Evolutionary conservation across 2,329 filamentous ascomycete species (phyloP).

Genomic region (Daldinia eschscholtzii): DNA sequence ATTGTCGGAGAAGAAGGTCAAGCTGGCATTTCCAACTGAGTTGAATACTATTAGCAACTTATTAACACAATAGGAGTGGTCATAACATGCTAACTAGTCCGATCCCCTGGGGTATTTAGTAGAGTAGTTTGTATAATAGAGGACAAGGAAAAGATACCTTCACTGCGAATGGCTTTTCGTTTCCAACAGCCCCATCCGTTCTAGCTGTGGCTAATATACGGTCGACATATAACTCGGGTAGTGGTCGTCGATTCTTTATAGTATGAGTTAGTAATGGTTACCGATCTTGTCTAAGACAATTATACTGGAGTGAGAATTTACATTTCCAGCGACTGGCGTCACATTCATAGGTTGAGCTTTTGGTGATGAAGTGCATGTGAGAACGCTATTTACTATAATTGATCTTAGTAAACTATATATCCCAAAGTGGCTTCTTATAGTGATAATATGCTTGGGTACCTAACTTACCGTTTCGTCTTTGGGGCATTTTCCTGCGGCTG

Average conservation of each 20-base stretch:
- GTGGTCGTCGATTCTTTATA: slow-evolving; percentile 26
- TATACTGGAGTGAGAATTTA: slow-evolving; percentile 5
- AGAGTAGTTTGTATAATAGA: neutral
- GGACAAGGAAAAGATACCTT: slow-evolving; percentile 40
- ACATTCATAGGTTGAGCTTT: slow-evolving; percentile 4
- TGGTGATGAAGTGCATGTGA: slow-evolving; percentile 20
- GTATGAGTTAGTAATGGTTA: neutral
- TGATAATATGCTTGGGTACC: neutral
- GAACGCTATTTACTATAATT: slow-evolving; percentile 20
- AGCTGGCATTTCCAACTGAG: slow-evolving; percentile 47
- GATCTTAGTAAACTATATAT: slow-evolving; percentile 1
- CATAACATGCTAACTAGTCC: slow-evolving; percentile 47
- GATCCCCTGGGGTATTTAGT: slow-evolving; percentile 46
- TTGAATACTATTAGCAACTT: slow-evolving; percentile 12
- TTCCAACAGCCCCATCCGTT: slow-evolving; percentile 15
- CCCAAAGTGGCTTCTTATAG: neutral
- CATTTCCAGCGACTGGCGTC: slow-evolving; percentile 3
- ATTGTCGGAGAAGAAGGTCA: slow-evolving; percentile 52
- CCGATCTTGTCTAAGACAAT: neutral
- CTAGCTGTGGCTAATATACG: slow-evolving; percentile 44
- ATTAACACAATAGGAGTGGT: slow-evolving; percentile 2
- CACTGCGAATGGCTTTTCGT: slow-evolving; percentile 44
- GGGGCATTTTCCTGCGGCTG: slow-evolving; percentile 45
- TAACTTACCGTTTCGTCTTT: slow-evolving; percentile 46
- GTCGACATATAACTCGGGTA: slow-evolving; percentile 50